Evolutionary conservation across 2,329 filamentous ascomycete genomes (phyloP), one percentile per base, ranked within the genome.

Genomic region (Aspergillus floridensis): DNA sequence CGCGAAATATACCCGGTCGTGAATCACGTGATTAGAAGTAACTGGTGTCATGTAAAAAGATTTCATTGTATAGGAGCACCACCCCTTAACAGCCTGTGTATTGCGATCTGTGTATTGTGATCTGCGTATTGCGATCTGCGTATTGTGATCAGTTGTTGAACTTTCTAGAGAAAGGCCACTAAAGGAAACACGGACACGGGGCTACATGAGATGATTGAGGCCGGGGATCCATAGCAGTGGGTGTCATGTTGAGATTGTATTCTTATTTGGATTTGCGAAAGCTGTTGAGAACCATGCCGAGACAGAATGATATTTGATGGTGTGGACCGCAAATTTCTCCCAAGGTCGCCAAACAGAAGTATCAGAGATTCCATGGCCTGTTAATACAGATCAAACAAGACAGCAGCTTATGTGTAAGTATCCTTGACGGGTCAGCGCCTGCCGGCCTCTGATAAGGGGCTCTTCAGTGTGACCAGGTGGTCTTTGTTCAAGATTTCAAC

Each of bases 401-500:
- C 50, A 59, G 14, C 44, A 59, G 11, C 44, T 31, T 21, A 29
- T 59, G 12, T 19, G 12, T 35, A 26, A 19, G 8, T 41, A 29
- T 6, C 16, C 14, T 8, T 19, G 22, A 47, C 16, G 14, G 29
- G 29, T 63, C 59, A 72, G 44, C 55, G 64, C 48, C 69, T 71
- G 57, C 72, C 68, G n/a, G 71, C 68, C 41, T 72, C 67, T 44
- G 66, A 71, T 60, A 77, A 62, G 10, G 74, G 72, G 19, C 70
- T 68, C 57, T 72, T 75, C 49, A 69, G 71, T 49, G 76, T 66
- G 26, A 68, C 66, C 53, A 75, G 72, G 38, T 72, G 70, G 56
- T 77, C 75, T 57, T 68, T 76, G 32, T 74, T 70, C 59, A 80
- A 59, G 52, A 73, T 60, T 49, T 75, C 70, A 52, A 69, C 64